phyloP scores from a whole-genome alignment of 495 filamentous ascomycete species.

The Daldinia vernicosa region DNA sequence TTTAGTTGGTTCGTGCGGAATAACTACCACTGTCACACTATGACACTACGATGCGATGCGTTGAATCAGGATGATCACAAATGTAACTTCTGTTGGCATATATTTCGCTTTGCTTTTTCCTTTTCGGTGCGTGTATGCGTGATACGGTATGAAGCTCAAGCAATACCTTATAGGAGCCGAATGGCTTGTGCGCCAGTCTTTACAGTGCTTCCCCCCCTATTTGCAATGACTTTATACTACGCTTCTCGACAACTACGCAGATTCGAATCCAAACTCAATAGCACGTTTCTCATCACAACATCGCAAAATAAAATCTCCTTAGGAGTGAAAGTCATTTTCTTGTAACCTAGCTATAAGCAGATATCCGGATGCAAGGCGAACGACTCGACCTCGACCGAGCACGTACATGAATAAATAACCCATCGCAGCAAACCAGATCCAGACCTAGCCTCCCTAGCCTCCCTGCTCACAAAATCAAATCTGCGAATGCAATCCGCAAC shows the following conservation, averaged over 20 bases:
- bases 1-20: not conserved
- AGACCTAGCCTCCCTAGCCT: not conserved
- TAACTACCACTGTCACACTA: not conserved
- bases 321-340: conserved; percentile 3
- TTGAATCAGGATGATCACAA: not conserved
- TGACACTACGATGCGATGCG: not conserved
- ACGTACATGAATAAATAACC: conserved; percentile 6
- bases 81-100: not conserved
- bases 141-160: not conserved
- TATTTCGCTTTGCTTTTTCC: not conserved
- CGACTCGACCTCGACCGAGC: not conserved
- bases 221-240: not conserved
- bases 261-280: not conserved
- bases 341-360: not conserved
- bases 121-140: not conserved
- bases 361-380: not conserved
- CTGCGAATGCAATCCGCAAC: conserved; percentile 20
- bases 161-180: not conserved
- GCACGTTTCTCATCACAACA: not conserved
- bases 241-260: not conserved
- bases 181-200: not conserved
- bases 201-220: no score
- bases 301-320: not conserved
- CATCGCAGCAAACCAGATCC: not conserved
- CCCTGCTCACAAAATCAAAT: not conserved